A percentile compares a stretch with the other conserved stretches of the same genome.
These are phyloP conservation scores for Cladosporium halotolerans DNA, from an alignment of 2,329 filamentous ascomycete species.

Conservation along the genomic window DNA sequence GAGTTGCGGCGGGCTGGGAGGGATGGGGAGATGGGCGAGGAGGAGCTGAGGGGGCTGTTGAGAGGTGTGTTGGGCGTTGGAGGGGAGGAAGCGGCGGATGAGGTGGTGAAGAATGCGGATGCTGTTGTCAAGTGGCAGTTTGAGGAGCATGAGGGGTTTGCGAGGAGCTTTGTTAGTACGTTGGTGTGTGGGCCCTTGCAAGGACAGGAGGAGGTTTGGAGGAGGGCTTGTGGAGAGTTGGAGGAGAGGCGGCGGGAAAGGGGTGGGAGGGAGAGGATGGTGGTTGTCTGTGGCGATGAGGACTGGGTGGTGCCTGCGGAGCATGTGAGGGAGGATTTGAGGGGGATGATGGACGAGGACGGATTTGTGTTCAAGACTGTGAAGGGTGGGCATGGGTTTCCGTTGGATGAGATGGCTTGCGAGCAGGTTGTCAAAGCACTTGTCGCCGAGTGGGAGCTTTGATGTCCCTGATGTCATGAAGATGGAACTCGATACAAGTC, in stretches of 20 bases:
- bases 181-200: slow-evolving; percentile 15
- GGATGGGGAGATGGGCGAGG: background rate
- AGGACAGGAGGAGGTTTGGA: slow-evolving; percentile 16
- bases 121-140: slow-evolving; percentile 19
- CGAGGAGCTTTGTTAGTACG: slow-evolving; percentile 15
- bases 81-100: background rate
- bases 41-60: background rate
- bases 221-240: slow-evolving; percentile 11
- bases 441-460: slow-evolving; percentile 4
- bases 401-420: background rate
- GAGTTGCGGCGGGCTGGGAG: background rate
- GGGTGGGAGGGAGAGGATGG: slow-evolving; percentile 3
- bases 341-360: slow-evolving; percentile 1
- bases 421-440: background rate
- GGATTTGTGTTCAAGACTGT: slow-evolving; percentile 2
- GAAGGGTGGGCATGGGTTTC: slow-evolving; percentile 11
- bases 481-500: too few relatives aligned
- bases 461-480: background rate
- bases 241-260: background rate
- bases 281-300: slow-evolving; percentile 6
- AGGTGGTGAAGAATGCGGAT: slow-evolving; percentile 6
- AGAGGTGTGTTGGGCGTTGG: background rate
- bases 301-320: slow-evolving; percentile 9
- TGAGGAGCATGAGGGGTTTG: slow-evolving; percentile 17
- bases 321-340: slow-evolving; percentile 8